Percentiles rank a stretch among this genome's conserved stretches.
Evolutionary conservation across 345 rosid species (phyloP).

Genomic region (Rubroshorea leprosula): DNA sequence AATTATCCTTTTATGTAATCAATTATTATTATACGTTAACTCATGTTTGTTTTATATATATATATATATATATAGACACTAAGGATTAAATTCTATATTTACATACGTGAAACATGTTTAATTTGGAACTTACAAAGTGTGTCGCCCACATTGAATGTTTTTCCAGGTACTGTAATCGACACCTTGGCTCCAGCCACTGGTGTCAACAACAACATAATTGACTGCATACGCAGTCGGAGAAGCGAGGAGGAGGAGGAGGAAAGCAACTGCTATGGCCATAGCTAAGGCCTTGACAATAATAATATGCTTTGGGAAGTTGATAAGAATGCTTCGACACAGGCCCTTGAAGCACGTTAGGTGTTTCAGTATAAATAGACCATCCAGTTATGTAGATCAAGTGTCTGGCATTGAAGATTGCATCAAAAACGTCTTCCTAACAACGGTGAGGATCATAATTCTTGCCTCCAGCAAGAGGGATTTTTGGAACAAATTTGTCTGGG

Average conservation of each 20-base stretch:
- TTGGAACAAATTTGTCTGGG: slow-evolving; percentile 76
- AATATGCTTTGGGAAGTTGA: neutral
- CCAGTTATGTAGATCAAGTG: slow-evolving; percentile 93
- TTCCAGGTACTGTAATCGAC: slow-evolving; percentile 25
- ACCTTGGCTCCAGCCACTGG: slow-evolving; percentile 29
- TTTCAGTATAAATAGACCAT: too few species aligned
- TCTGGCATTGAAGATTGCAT: slow-evolving; percentile 76
- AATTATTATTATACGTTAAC: too few species aligned
- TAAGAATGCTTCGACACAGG: slow-evolving; percentile 2
- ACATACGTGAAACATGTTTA: neutral
- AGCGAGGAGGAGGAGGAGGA: slow-evolving; percentile 25
- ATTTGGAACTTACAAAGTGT: slow-evolving; percentile 28
- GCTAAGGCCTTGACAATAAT: neutral
- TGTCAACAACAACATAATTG: slow-evolving; percentile 32
- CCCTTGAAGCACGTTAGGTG: neutral
- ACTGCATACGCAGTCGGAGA: slow-evolving; percentile 32
- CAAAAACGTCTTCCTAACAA: slow-evolving; percentile 95
- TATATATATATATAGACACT: too few species aligned
- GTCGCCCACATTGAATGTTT: slow-evolving; percentile 45
- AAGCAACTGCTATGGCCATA: slow-evolving; percentile 25
- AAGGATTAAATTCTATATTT: too few species aligned
- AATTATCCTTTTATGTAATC: too few species aligned
- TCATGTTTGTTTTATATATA: too few species aligned
- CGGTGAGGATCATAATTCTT: slow-evolving; percentile 74
- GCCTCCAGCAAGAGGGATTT: slow-evolving; percentile 88